phyloP scores from a whole-genome alignment of 169 alveolate genomes.

The Plasmodium inui region DNA sequence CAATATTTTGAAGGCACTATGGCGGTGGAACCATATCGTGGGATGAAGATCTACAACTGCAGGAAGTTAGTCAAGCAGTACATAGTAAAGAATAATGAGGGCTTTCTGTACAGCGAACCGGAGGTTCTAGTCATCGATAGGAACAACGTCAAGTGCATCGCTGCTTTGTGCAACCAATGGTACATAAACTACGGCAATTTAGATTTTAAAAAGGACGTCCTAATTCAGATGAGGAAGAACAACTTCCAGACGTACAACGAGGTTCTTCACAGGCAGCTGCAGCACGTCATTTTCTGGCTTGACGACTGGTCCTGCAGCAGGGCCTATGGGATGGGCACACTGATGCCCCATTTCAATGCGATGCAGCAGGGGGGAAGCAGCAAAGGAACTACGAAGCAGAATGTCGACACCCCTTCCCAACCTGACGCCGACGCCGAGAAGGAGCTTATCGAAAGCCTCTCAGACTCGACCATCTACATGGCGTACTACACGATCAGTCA shows the following conservation, averaged over 20 bases:
- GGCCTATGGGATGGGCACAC: constrained; percentile 98
- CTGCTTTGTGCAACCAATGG: constrained; percentile 98
- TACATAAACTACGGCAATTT: constrained; percentile 97
- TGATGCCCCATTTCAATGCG: constrained; percentile 93
- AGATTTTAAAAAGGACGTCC: constrained; percentile 94
- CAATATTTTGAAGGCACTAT: constrained; percentile 98
- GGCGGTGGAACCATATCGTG: constrained; percentile 92
- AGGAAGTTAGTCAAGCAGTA: constrained; percentile 84
- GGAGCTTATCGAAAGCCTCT: constrained; percentile 96
- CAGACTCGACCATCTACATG: constrained; percentile 99
- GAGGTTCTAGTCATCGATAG: constrained; percentile 96
- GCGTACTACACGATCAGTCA: constrained; percentile 99
- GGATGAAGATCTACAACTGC: constrained; percentile 90
- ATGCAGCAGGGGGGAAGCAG: neutral
- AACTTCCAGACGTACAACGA: constrained; percentile 83
- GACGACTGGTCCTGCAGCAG: constrained; percentile 98
- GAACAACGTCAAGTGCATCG: constrained; percentile 96
- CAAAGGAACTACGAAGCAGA: too few relatives aligned
- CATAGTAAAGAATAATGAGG: constrained; percentile 82
- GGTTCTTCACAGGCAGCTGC: constrained; percentile 90
- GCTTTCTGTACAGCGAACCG: constrained; percentile 96
- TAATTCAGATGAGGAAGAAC: constrained; percentile 89
- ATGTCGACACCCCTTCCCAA: neutral
- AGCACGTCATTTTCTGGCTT: constrained; percentile 91
- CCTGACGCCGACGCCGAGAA: constrained; percentile 17